Conservation (phyloP, 2,329 filamentous ascomycete species). For the Neurospora crassa region DNA sequence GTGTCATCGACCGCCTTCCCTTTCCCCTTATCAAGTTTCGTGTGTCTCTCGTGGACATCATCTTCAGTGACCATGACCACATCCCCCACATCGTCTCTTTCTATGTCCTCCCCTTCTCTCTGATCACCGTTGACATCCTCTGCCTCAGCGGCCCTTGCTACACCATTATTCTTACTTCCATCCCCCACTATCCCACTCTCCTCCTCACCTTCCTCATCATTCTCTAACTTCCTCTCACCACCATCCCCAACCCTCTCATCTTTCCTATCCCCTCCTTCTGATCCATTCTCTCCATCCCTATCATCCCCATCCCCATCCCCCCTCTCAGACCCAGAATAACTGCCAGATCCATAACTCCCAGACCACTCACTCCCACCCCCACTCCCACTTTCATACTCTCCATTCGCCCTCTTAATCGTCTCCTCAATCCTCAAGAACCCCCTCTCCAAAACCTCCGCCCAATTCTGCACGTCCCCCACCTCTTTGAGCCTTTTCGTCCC, state of each 20-base stretch:
- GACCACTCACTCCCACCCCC: conserved; percentile 14
- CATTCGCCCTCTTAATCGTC: conserved; percentile 47
- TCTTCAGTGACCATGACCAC: conserved; percentile 2
- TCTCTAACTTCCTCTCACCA: background rate
- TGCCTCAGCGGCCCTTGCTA: background rate
- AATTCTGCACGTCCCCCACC: conserved; percentile 75
- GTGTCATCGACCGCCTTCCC: conserved; percentile 3
- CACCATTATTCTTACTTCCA: background rate
- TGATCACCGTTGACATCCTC: background rate
- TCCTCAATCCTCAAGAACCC: conserved; percentile 56
- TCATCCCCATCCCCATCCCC: conserved; percentile 16
- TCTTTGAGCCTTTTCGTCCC: conserved; percentile 62
- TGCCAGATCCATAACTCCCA: conserved; percentile 15
- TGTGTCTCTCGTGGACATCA: background rate
- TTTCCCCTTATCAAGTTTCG: background rate
- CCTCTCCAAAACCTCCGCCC: conserved; percentile 71
- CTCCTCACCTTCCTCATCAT: background rate
- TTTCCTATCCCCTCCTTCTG: too few relatives aligned
- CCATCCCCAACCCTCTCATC: background rate
- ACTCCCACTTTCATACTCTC: conserved; percentile 9
- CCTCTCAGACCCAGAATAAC: conserved; percentile 5
- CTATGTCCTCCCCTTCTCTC: conserved; percentile 31
- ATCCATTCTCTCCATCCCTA: background rate
- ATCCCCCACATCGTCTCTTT: conserved; percentile 1
- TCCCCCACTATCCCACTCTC: background rate